Evolutionary conservation across 140 eudicot species (phyloP).

Genomic region (Anethum foeniculum): DNA sequence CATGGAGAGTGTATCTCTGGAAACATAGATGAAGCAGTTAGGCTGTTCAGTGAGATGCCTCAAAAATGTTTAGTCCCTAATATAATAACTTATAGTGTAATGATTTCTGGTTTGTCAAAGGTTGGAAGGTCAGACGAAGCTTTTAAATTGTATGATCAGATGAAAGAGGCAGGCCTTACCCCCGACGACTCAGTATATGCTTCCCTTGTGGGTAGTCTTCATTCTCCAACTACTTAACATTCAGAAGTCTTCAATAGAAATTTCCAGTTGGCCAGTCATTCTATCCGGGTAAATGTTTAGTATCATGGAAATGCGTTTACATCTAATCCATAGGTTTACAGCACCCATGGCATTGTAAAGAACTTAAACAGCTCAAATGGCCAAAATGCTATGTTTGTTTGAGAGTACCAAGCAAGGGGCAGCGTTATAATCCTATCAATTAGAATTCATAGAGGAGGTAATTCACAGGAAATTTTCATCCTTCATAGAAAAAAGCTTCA

Average conservation of each 20-base stretch:
- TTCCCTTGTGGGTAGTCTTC: conserved; percentile 80
- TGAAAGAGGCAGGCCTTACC: conserved; percentile 54
- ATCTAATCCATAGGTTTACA: background rate
- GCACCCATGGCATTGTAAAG: background rate
- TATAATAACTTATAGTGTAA: conserved; percentile 50
- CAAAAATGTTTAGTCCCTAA: conserved; percentile 36
- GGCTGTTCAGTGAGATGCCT: conserved; percentile 59
- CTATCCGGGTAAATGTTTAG: background rate
- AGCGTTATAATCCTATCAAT: background rate
- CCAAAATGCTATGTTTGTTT: background rate
- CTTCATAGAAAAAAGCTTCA: background rate
- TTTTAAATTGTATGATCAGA: conserved; percentile 64
- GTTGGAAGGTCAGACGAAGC: conserved; percentile 78
- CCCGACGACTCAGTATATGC: conserved; percentile 67
- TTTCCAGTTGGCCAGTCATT: background rate
- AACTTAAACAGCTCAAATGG: background rate
- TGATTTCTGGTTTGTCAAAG: conserved; percentile 74
- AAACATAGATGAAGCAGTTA: conserved; percentile 47
- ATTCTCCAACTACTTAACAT: conserved; percentile 23
- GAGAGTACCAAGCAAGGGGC: background rate
- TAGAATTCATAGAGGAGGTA: background rate
- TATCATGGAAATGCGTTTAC: background rate
- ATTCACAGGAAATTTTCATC: background rate
- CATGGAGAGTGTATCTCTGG: conserved; percentile 81
- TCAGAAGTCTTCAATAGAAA: background rate